phyloP scores from a whole-genome alignment of 805 yeast genomes.

The Kuraishia molischiana region DNA sequence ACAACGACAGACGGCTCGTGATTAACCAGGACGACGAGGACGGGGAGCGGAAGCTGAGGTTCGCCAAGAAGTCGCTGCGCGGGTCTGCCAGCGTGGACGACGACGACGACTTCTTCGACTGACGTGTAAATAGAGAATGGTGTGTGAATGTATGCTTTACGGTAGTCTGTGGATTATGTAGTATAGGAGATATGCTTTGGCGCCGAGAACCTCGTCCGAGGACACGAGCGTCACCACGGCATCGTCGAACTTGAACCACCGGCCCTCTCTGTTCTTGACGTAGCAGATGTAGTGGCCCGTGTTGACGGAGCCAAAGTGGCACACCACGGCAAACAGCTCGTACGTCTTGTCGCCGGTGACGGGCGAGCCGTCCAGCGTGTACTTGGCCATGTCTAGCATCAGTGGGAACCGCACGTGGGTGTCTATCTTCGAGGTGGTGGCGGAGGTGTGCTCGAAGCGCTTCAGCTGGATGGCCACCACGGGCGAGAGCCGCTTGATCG shows the following conservation, averaged over 20 bases:
- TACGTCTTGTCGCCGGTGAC: conserved; percentile 32
- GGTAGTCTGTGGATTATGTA: conserved; percentile 41
- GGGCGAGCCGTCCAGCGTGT: conserved; percentile 18
- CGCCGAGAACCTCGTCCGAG: conserved; percentile 52
- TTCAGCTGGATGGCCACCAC: conserved; percentile 81
- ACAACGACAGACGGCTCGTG: conserved; percentile 55
- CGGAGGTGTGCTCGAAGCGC: conserved; percentile 54
- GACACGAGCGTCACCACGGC: conserved; percentile 62
- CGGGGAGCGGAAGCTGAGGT: conserved; percentile 38
- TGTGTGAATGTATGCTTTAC: conserved; percentile 3
- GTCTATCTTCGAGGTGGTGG: conserved; percentile 61
- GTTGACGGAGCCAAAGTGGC: conserved; percentile 87
- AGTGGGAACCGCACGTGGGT: conserved; percentile 65
- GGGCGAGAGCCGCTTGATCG: conserved; percentile 61
- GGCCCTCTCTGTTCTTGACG: conserved; percentile 60
- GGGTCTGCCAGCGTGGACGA: conserved; percentile 26
- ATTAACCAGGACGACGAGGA: conserved; percentile 53
- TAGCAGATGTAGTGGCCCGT: conserved; percentile 91
- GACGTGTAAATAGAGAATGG: conserved; percentile 3
- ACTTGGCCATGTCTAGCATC: conserved; percentile 61
- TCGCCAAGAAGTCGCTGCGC: conserved; percentile 48
- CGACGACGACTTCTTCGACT: conserved; percentile 43
- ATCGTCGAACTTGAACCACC: conserved; percentile 92
- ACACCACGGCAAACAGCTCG: conserved; percentile 79
- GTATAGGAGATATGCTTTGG: conserved; percentile 75